Base-by-base conservation (phyloP, 345 rosid species). In the Psidium friedrichsthalianum region DNA sequence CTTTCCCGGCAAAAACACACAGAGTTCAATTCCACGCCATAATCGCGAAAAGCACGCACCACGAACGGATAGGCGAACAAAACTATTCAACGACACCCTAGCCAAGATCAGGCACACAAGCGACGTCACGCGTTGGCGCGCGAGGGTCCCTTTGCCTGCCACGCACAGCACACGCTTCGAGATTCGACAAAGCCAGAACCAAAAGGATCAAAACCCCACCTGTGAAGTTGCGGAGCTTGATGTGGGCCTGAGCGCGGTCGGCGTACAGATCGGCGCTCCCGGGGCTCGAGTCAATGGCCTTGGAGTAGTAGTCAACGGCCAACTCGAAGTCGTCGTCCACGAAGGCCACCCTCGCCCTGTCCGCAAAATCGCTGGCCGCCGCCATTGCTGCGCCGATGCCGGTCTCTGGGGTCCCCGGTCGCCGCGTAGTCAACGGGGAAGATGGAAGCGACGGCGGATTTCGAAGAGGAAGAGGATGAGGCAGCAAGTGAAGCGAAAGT, bases 191-290 rank as follows among this genome's bases (percentile, higher is more conserved):
- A 13, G 64, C 32, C 16, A 52, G 6, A 53, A 53, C 55, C 5
- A 29, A 51, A 7, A 11, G 32, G 52, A 36, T 53, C 58, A 59
- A 49, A n/a, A 56, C 82, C 40, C 24, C 82, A 95, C 97, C 95
- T 4, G 94, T 86, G 88, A 93, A 89, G 80, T 88, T 90, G 47
- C 25, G 25, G 92, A 90, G 88, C 85, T 95, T 95, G 90, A 93
- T 90, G 86, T 92, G 89, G 87, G 95, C 95, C 87, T 95, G 97
- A 56, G 98, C 94, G 47, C 98, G 93, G 88, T 94, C 94, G 64
- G 92, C 94, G 90, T 89, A 90, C 84, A 93, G 87, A 85, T 93
- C 89, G n/a, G 95, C 91, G 90, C 87, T 87, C 83, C 69, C 74
- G 40, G 96, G 91, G 84, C 92, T 87, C 29, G 89, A 86, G 85